phyloP scores from a whole-genome alignment of 2,329 filamentous ascomycete species.

The Plectosphaerella plurivora region DNA sequence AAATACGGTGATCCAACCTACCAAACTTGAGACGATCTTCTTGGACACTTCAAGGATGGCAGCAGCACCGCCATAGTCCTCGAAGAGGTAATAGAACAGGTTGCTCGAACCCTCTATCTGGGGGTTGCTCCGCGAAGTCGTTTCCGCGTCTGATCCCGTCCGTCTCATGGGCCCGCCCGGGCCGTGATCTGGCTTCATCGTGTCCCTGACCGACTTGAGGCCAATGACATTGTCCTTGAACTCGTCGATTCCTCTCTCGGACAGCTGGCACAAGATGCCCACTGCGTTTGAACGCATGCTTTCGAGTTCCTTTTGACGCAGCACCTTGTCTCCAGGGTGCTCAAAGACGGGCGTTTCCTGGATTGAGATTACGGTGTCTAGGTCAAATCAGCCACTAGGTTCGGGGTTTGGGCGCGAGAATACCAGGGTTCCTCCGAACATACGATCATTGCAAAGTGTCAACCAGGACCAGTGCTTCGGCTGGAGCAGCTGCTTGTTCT shows the following conservation, averaged over 20 bases:
- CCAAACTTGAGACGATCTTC: conserved; percentile 43
- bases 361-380: conserved; percentile 65
- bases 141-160: neutral
- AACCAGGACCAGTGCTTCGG: conserved; percentile 65
- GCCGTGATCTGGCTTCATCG: conserved; percentile 12
- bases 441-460: conserved; percentile 61
- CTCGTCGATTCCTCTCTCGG: conserved; percentile 26
- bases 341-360: conserved; percentile 50
- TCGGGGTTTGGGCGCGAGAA: no score
- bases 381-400: neutral
- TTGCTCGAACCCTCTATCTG: conserved; percentile 7
- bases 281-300: conserved; percentile 33
- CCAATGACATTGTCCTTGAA: conserved; percentile 34
- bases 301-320: conserved; percentile 21
- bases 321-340: conserved; percentile 13
- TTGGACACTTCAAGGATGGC: conserved; percentile 44
- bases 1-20: conserved; percentile 18
- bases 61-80: conserved; percentile 59
- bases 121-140: neutral
- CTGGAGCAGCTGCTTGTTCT: conserved; percentile 27
- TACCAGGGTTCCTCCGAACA: conserved; percentile 8
- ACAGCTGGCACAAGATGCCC: conserved; percentile 33
- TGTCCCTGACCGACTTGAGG: conserved; percentile 31
- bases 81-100: conserved; percentile 62
- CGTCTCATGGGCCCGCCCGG: neutral